These are phyloP conservation scores for Trichoderma asperelloides DNA, from an alignment of 495 filamentous ascomycete species.

Conservation along the genomic window DNA sequence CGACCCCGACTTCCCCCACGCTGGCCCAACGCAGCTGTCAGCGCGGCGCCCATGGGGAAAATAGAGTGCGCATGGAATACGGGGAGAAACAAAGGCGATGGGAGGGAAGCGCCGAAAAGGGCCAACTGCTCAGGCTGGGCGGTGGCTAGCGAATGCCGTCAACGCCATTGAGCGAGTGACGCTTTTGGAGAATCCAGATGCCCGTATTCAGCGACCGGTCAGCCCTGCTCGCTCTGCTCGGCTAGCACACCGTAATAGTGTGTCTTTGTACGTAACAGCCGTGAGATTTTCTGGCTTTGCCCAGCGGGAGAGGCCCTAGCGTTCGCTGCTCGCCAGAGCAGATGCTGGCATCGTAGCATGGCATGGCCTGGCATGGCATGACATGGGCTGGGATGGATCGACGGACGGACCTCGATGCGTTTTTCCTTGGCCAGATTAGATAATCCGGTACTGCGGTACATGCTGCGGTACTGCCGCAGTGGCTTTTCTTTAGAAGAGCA, in stretches of 20 bases:
- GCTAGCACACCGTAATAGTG: no score
- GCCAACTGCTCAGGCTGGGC: neutral
- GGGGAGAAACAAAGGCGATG: no score
- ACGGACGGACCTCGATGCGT: neutral
- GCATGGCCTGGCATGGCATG: no score
- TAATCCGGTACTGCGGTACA: neutral
- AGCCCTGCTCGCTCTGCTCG: neutral
- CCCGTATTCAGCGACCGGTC: neutral
- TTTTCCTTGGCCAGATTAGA: neutral
- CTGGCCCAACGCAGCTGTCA: neutral
- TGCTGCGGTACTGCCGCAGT: no score
- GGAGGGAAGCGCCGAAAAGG: neutral
- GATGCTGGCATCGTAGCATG: no score
- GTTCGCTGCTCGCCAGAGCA: no score
- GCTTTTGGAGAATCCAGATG: neutral
- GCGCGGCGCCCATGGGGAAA: constrained; percentile 3
- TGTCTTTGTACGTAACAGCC: no score
- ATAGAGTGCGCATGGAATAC: neutral
- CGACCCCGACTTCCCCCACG: neutral
- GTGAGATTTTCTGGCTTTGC: neutral
- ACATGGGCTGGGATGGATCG: neutral
- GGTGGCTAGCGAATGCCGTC: neutral
- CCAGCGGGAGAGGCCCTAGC: neutral
- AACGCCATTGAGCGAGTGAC: neutral
- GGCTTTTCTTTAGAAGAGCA: no score